Conservation (phyloP, 2,329 filamentous ascomycete species). For the Aspergillus tubingensis region DNA sequence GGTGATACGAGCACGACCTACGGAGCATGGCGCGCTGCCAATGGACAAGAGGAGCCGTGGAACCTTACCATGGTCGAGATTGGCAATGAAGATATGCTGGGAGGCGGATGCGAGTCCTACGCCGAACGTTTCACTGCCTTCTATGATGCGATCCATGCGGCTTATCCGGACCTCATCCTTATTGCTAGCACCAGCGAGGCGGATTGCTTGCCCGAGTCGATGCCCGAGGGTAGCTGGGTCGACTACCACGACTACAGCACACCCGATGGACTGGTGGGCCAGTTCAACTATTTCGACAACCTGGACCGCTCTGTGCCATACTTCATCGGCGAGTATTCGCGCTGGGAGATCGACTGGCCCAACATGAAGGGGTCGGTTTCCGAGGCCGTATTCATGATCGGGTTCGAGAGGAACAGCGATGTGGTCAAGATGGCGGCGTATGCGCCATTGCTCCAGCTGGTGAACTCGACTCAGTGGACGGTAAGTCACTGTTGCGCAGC, state of each 20-base stretch:
- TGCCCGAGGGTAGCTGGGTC: conserved; percentile 40
- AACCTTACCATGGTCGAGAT: conserved; percentile 64
- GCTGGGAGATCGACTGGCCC: conserved; percentile 19
- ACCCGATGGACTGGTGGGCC: conserved; percentile 51
- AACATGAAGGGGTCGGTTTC: conserved; percentile 54
- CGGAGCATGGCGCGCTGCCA: conserved; percentile 55
- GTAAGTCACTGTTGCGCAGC: conserved; percentile 9
- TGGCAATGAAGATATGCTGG: conserved; percentile 68
- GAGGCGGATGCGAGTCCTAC: conserved; percentile 52
- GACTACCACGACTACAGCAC: conserved; percentile 56
- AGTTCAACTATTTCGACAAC: conserved; percentile 58
- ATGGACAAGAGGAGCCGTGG: conserved; percentile 65
- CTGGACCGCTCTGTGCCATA: conserved; percentile 33
- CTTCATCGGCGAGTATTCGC: conserved; percentile 31
- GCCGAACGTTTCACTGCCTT: conserved; percentile 61
- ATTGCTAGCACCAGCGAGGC: conserved; percentile 42
- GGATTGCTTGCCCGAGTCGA: conserved; percentile 22
- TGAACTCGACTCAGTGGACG: conserved; percentile 33
- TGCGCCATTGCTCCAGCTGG: conserved; percentile 33
- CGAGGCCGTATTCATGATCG: conserved; percentile 65
- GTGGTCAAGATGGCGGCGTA: conserved; percentile 33
- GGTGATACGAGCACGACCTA: conserved; percentile 32
- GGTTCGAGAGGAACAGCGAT: conserved; percentile 39
- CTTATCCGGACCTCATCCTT: conserved; percentile 58
- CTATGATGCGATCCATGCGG: conserved; percentile 58